Base-by-base conservation (phyloP, 106 monocot genomes). In the Dioscorea alata region DNA sequence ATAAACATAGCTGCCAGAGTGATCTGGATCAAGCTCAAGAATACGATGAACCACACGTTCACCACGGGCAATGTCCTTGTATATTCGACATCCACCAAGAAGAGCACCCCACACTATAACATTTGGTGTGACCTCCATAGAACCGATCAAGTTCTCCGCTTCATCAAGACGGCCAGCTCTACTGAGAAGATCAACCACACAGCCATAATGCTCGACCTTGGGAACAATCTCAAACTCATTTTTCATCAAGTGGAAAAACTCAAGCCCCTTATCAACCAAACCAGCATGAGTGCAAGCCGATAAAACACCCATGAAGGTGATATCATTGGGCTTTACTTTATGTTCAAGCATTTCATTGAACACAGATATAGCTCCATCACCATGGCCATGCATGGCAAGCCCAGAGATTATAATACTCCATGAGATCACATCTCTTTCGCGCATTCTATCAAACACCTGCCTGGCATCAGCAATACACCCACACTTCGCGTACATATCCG, bases 281-380 rank as follows among this genome's bases (percentile, higher is more conserved):
- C 82, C 82, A 7, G 82, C 60, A 54, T 82, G 77, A 7, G 82
- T 76, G 59, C 77, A 82, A 51, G 82, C 82, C 3, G 82, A 82
- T 60, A 82, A 61, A 12, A 82, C 48, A 8, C 76, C 82, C 77
- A 82, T 78, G 73, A 82, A 77, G 22, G 77, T 74, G 49, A 82
- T 73, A 19, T 82, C 82, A 42, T 82, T 77, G 0, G 82, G 82
- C 21, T 56, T 57, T 16, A 74, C 50, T 1, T 65, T 65, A 63
- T 35, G 34, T 8, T 33, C 50, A 10, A 70, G 22, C 82, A 82
- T 82, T 17, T 78, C 63, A 17, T 34, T 33, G 60, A 82, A 82
- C 23, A 60, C 63, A 17, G 63, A 69, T 22, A 82, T 28, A 8
- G 82, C 69, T 66, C 77, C 73, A 2, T 54, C 50, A 4, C 77